phyloP scores from a whole-genome alignment of 345 rosid genomes.

The Acer campestre region DNA sequence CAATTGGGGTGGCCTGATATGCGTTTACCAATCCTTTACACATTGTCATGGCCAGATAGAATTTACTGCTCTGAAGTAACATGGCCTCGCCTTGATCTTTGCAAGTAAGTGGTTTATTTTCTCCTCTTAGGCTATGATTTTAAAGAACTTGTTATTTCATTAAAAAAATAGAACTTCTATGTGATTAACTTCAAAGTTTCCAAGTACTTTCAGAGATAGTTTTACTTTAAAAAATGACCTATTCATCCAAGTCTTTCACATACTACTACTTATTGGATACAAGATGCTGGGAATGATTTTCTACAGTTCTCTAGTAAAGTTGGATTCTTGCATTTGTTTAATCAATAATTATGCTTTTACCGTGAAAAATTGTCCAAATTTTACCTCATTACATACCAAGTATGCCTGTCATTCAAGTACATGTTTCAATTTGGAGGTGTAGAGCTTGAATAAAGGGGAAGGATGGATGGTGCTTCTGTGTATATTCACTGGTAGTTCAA shows the following conservation, averaged over 20 bases:
- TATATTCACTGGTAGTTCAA: not conserved
- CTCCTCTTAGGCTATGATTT: constrained; percentile 13
- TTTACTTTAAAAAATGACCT: not conserved
- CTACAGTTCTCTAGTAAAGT: not conserved
- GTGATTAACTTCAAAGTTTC: not conserved
- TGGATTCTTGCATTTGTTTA: not conserved
- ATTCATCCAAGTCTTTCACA: constrained; percentile 2
- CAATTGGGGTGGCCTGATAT: constrained; percentile 98
- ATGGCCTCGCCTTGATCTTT: constrained; percentile 97
- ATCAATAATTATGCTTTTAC: not conserved
- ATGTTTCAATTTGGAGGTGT: not conserved
- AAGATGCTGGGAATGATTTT: not conserved
- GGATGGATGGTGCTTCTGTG: not conserved
- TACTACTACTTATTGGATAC: not conserved
- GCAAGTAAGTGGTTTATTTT: constrained; percentile 62
- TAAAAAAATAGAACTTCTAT: not conserved
- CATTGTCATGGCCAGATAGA: constrained; percentile 98
- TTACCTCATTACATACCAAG: not conserved
- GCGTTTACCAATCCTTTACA: constrained; percentile 92
- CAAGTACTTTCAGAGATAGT: not conserved
- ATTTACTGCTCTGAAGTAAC: constrained; percentile 90
- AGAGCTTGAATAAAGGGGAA: too few species aligned
- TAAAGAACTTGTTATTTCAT: not conserved
- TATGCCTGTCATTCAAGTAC: not conserved
- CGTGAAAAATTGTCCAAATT: not conserved